These are phyloP conservation scores for Malus fusca DNA, from an alignment of 306 rosid species.

Conservation along the genomic window DNA sequence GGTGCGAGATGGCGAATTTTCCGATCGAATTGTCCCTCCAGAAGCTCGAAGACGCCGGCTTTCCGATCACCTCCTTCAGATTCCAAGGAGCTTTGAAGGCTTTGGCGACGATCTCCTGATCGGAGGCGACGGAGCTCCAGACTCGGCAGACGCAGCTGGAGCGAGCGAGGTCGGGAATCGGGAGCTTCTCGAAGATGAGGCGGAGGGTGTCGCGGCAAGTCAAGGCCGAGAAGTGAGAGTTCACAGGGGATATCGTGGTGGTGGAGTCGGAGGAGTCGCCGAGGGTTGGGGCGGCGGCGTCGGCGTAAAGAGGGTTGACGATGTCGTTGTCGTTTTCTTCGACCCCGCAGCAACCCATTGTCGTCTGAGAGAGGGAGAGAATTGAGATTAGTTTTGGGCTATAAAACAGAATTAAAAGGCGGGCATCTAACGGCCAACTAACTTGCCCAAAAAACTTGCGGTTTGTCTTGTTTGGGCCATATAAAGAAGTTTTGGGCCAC, in stretches of 20 bases:
- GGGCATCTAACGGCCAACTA: not conserved
- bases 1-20: slow-evolving; percentile 80
- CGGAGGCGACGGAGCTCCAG: slow-evolving; percentile 88
- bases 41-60: slow-evolving; percentile 76
- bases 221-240: slow-evolving; percentile 66
- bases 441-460: not conserved
- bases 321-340: slow-evolving; percentile 48
- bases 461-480: not conserved
- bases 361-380: not conserved
- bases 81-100: slow-evolving; percentile 72
- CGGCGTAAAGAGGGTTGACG: slow-evolving; percentile 21
- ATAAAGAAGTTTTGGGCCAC: no score
- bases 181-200: slow-evolving; percentile 65
- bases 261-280: slow-evolving; percentile 6
- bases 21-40: slow-evolving; percentile 74
- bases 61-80: slow-evolving; percentile 45
- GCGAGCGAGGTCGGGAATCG: slow-evolving; percentile 66
- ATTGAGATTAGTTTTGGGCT: not conserved
- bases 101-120: slow-evolving; percentile 43
- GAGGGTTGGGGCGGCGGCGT: slow-evolving; percentile 9
- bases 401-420: not conserved
- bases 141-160: slow-evolving; percentile 74
- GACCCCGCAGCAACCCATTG: slow-evolving; percentile 58
- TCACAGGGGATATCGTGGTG: slow-evolving; percentile 49
- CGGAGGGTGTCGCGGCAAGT: slow-evolving; percentile 74